Conservation (phyloP, 306 rosid species). For the Benincasa hispida region DNA sequence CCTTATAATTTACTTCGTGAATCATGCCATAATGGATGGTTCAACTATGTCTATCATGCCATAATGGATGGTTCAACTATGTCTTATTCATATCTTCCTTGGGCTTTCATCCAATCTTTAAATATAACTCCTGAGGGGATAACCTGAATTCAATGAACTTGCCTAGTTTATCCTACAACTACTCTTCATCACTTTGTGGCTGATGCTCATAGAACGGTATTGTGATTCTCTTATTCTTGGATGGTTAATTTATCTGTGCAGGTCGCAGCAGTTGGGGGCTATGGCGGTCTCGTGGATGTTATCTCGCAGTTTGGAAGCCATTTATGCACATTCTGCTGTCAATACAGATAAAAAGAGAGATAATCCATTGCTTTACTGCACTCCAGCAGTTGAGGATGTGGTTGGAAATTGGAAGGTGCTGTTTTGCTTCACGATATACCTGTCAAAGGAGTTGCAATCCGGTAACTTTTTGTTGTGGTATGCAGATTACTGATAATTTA, state of each 20-base stretch:
- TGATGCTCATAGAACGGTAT: background rate
- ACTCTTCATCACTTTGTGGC: background rate
- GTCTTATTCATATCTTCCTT: background rate
- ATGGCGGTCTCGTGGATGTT: slow-evolving; percentile 76
- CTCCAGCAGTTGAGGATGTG: background rate
- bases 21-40: background rate
- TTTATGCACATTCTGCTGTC: slow-evolving; percentile 68
- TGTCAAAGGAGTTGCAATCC: background rate
- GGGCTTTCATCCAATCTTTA: background rate
- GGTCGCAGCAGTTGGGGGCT: slow-evolving; percentile 88
- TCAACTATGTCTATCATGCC: too few relatives aligned
- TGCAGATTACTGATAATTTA: background rate
- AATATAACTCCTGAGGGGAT: background rate
- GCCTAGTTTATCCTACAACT: background rate
- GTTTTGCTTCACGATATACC: background rate
- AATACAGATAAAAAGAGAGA: slow-evolving; percentile 14
- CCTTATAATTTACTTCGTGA: background rate
- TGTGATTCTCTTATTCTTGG: slow-evolving; percentile 1
- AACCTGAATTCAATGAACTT: background rate
- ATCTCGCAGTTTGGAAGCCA: slow-evolving; percentile 94
- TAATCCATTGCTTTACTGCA: background rate
- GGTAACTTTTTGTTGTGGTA: background rate
- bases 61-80: background rate
- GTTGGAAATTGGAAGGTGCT: background rate
- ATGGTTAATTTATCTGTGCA: slow-evolving; percentile 18